Conservation (phyloP, 441 rosid genomes). For the Populus hybrid region DNA sequence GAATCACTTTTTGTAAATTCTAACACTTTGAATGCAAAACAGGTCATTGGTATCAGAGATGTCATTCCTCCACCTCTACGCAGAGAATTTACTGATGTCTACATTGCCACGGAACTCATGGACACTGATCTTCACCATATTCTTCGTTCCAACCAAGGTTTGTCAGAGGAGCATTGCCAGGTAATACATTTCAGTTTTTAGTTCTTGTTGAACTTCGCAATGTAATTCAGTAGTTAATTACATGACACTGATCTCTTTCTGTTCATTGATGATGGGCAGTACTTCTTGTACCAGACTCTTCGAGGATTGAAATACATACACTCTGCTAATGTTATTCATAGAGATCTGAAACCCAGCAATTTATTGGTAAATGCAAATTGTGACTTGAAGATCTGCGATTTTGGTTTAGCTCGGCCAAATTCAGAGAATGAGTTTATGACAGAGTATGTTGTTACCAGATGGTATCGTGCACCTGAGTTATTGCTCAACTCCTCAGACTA, state of each 20-base stretch:
- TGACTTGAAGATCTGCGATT: slow-evolving; percentile 67
- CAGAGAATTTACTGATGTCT: slow-evolving; percentile 78
- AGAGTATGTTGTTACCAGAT: slow-evolving; percentile 94
- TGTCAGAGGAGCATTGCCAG: slow-evolving; percentile 98
- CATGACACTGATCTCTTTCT: too few relatives aligned
- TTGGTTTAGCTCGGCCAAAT: slow-evolving; percentile 82
- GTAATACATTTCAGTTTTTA: too few relatives aligned
- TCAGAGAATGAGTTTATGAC: slow-evolving; percentile 81
- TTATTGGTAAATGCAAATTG: too few relatives aligned
- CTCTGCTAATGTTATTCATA: too few relatives aligned
- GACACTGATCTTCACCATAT: slow-evolving; percentile 97
- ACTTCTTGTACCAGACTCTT: slow-evolving; percentile 90
- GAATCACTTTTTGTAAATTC: not conserved
- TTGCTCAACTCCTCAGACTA: slow-evolving; percentile 11
- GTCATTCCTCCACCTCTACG: slow-evolving; percentile 93
- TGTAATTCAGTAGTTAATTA: too few relatives aligned
- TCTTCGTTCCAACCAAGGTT: slow-evolving; percentile 76
- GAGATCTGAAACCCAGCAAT: too few relatives aligned
- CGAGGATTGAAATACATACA: slow-evolving; percentile 46
- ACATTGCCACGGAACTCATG: slow-evolving; percentile 82
- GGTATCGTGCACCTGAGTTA: slow-evolving; percentile 91
- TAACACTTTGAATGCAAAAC: too few relatives aligned
- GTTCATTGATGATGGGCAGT: not conserved
- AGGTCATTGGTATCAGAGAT: slow-evolving; percentile 62
- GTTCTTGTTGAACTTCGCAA: too few relatives aligned